These are phyloP conservation scores for Rutstroemia sp. DNA, from an alignment of 2,329 filamentous ascomycete species.

Conservation along the genomic window DNA sequence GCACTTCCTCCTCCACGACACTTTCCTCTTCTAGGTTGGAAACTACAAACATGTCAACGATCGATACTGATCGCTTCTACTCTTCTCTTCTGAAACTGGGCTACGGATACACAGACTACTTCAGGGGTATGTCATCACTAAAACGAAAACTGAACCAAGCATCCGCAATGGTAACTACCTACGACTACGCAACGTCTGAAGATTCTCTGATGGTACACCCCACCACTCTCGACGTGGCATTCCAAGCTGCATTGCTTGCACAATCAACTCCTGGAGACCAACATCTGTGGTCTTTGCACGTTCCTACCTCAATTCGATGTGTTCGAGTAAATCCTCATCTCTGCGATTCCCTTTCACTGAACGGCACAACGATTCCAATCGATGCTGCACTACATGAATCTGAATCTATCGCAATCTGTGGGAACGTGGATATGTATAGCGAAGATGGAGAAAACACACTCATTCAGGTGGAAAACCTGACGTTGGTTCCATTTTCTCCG, in stretches of 20 bases:
- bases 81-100: not conserved
- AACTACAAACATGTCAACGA: slow-evolving; percentile 1
- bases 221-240: slow-evolving; percentile 46
- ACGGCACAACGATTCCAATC: not conserved
- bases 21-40: not conserved
- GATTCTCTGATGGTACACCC: slow-evolving; percentile 40
- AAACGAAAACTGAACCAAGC: too few species aligned
- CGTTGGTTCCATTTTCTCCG: not conserved
- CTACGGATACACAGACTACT: too few species aligned
- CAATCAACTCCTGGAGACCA: slow-evolving; percentile 10
- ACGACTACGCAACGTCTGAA: not conserved
- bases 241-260: slow-evolving; percentile 41
- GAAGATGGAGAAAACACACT: not conserved
- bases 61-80: slow-evolving; percentile 13
- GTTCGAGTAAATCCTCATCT: slow-evolving; percentile 12
- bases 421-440: not conserved
- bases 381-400: not conserved
- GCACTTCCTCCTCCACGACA: not conserved
- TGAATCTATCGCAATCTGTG: not conserved
- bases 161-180: too few species aligned
- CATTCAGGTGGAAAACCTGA: not conserved
- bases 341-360: not conserved
- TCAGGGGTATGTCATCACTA: too few species aligned
- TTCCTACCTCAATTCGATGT: slow-evolving; percentile 11
- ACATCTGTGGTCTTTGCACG: slow-evolving; percentile 9